A percentile compares a stretch with the other conserved stretches of the same genome.
Evolutionary conservation across 2,329 filamentous ascomycete genomes (phyloP).

Genomic region (Penicillium italicum): DNA sequence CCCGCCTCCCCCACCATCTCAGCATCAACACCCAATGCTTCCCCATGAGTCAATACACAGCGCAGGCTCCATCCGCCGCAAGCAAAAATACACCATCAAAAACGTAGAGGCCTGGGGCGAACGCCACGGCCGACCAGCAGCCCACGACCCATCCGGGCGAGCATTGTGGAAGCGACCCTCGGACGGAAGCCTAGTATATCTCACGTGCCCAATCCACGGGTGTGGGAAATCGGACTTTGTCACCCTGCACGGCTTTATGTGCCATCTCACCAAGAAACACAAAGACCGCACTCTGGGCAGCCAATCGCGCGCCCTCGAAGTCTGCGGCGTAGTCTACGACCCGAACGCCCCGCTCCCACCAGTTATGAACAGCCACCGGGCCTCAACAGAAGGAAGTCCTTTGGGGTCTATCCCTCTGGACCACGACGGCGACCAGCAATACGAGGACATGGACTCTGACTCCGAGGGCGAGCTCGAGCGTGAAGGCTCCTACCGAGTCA

Average conservation of each 20-base stretch:
- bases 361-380: conserved; percentile 30
- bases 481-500: conserved; percentile 26
- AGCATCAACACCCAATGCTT: conserved; percentile 17
- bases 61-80: conserved; percentile 33
- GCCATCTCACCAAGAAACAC: conserved; percentile 43
- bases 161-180: conserved; percentile 42
- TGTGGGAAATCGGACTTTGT: conserved; percentile 42
- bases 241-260: conserved; percentile 43
- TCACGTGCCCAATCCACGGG: conserved; percentile 38
- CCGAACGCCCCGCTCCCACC: conserved; percentile 38
- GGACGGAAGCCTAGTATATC: conserved; percentile 38
- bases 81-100: conserved; percentile 44
- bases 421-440: conserved; percentile 29
- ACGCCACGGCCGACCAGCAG: conserved; percentile 40
- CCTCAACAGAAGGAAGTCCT: conserved; percentile 37
- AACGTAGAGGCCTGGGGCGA: conserved; percentile 43
- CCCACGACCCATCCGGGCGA: conserved; percentile 38
- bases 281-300: conserved; percentile 41
- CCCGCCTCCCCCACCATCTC: conserved; percentile 8
- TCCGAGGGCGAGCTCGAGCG: conserved; percentile 27
- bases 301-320: conserved; percentile 40
- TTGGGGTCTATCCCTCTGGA: conserved; percentile 29
- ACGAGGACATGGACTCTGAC: conserved; percentile 32
- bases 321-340: conserved; percentile 39
- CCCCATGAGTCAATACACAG: conserved; percentile 27